Conservation (phyloP, 371 early-diverging fungal genomes). For the Lichtheimia hyalospora region DNA sequence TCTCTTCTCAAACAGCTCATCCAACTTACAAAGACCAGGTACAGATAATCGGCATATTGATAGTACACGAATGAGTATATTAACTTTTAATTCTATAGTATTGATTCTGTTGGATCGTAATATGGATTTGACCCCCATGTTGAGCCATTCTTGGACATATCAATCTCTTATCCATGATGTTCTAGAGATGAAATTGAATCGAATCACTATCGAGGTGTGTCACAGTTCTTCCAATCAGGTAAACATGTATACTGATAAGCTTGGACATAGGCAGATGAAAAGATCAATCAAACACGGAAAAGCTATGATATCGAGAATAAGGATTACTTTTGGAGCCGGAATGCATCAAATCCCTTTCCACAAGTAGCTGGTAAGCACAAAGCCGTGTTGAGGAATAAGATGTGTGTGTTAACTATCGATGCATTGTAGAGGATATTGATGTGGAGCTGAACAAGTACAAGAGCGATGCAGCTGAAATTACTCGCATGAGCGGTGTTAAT, state of each 20-base stretch:
- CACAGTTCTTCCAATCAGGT: neutral
- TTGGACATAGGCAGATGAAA: conserved; percentile 61
- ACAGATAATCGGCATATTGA: neutral
- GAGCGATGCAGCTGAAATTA: conserved; percentile 90
- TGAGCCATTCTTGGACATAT: conserved; percentile 98
- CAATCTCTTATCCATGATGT: conserved; percentile 97
- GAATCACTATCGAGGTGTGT: conserved; percentile 57
- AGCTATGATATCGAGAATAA: conserved; percentile 88
- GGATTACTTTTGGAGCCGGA: conserved; percentile 95
- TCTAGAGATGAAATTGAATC: conserved; percentile 89
- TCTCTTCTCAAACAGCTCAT: conserved; percentile 68
- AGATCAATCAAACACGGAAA: conserved; percentile 66
- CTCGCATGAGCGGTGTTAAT: conserved; percentile 80
- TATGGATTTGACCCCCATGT: conserved; percentile 93
- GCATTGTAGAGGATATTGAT: conserved; percentile 76
- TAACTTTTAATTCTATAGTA: conserved; percentile 36
- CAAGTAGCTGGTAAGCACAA: conserved; percentile 82
- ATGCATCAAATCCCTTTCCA: conserved; percentile 95
- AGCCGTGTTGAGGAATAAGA: neutral
- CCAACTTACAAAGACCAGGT: conserved; percentile 56
- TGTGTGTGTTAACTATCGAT: neutral
- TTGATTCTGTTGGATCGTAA: conserved; percentile 94
- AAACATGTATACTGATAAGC: neutral
- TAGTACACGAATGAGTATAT: neutral
- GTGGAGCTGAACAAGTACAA: conserved; percentile 89